These are phyloP conservation scores for Grifola frondosa DNA, from an alignment of 1,284 basidiomycete genomes.

Conservation along the genomic window DNA sequence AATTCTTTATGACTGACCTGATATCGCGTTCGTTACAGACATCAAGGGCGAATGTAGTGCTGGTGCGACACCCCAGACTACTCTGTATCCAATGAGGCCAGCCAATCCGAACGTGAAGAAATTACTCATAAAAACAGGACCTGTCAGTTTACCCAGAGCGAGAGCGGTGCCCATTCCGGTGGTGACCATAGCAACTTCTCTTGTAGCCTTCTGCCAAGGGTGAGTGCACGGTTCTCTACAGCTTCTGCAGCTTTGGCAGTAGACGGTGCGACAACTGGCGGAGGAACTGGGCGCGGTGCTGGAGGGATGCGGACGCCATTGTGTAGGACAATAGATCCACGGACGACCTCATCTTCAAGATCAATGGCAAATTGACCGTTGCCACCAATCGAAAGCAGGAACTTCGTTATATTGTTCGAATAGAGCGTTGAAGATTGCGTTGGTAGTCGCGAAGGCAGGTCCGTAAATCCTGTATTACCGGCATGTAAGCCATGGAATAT, in stretches of 20 bases:
- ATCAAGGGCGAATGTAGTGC: constrained; percentile 82
- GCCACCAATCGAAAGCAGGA: constrained; percentile 71
- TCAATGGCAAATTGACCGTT: constrained; percentile 65
- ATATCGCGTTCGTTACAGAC: constrained; percentile 85
- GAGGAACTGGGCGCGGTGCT: constrained; percentile 61
- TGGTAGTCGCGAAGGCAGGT: constrained; percentile 79
- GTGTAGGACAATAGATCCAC: constrained; percentile 77
- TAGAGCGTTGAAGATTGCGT: constrained; percentile 86
- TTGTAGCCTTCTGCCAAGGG: constrained; percentile 77
- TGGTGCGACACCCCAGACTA: constrained; percentile 85
- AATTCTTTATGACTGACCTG: constrained; percentile 40
- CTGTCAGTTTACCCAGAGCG: constrained; percentile 75
- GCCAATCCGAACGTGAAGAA: constrained; percentile 85
- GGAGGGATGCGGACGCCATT: constrained; percentile 66
- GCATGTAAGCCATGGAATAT: neutral
- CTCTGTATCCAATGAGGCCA: constrained; percentile 80
- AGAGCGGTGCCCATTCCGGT: constrained; percentile 72
- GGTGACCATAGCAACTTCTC: constrained; percentile 71
- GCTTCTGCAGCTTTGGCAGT: constrained; percentile 52
- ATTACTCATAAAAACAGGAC: constrained; percentile 79
- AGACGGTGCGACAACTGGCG: constrained; percentile 50
- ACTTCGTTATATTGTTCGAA: constrained; percentile 88
- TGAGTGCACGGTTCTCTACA: constrained; percentile 57
- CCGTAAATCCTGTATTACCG: constrained; percentile 61
- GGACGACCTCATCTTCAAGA: constrained; percentile 79